phyloP scores from a whole-genome alignment of 805 yeast species.

The Kuraishia borneana region DNA sequence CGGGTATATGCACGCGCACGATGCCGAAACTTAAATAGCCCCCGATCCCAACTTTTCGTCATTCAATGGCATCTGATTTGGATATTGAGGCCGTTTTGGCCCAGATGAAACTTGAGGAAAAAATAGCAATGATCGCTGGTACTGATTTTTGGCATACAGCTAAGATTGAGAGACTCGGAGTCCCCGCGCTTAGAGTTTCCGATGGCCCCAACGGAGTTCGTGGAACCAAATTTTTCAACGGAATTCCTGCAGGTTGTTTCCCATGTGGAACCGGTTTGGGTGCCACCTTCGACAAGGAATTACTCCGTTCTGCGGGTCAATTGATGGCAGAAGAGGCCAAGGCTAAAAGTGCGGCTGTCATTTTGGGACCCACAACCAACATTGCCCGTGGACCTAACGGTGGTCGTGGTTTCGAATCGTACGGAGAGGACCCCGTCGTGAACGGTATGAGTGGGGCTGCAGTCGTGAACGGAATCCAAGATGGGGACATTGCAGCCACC shows the following conservation, averaged over 20 bases:
- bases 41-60: too few relatives aligned
- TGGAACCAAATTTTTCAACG: slow-evolving; percentile 42
- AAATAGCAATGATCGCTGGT: background rate
- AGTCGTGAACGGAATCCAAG: slow-evolving; percentile 27
- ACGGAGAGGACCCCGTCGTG: slow-evolving; percentile 47
- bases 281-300: slow-evolving; percentile 40
- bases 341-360: slow-evolving; percentile 38
- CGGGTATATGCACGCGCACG: too few relatives aligned
- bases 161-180: slow-evolving; percentile 17
- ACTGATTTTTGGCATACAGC: slow-evolving; percentile 30
- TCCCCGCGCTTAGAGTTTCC: slow-evolving; percentile 35
- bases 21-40: too few relatives aligned
- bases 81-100: background rate
- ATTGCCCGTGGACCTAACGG: slow-evolving; percentile 49
- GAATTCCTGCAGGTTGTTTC: slow-evolving; percentile 44
- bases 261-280: slow-evolving; percentile 55
- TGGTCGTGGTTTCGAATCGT: slow-evolving; percentile 54
- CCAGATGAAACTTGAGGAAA: background rate
- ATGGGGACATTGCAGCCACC: slow-evolving; percentile 24
- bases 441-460: slow-evolving; percentile 25
- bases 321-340: slow-evolving; percentile 45
- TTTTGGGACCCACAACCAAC: slow-evolving; percentile 40
- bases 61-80: background rate
- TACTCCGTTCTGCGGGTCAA: slow-evolving; percentile 36
- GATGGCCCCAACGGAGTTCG: slow-evolving; percentile 62